Percentiles rank a stretch among this genome's conserved stretches.
These are phyloP conservation scores for Cladophialophora exuberans DNA, from an alignment of 2,329 filamentous ascomycete species.

Conservation along the genomic window DNA sequence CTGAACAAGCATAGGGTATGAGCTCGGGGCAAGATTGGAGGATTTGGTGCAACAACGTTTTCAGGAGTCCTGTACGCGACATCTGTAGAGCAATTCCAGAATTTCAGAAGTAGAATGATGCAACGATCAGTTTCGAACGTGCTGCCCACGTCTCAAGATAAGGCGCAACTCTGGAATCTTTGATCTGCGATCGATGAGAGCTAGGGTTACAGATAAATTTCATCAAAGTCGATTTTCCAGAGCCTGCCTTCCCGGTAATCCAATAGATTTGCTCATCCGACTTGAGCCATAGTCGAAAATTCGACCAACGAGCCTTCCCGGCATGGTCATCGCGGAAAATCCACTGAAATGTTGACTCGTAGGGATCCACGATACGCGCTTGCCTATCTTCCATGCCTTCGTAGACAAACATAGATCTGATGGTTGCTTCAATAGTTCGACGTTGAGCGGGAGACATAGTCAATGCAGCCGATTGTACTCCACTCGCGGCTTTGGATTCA, in stretches of 20 bases:
- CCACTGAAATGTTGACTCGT: neutral
- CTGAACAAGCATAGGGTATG: neutral
- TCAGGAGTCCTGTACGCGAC: neutral
- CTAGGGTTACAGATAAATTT: no score
- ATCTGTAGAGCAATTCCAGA: neutral
- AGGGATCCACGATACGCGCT: no score
- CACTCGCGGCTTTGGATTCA: no score
- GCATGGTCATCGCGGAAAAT: neutral
- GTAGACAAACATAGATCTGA: no score
- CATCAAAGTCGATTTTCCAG: neutral
- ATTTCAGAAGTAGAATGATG: neutral
- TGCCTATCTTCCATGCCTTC: no score
- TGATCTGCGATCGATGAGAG: no score
- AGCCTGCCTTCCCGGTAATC: neutral
- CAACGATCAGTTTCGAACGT: neutral
- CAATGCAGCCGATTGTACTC: no score
- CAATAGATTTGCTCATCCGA: neutral
- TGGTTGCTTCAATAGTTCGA: no score
- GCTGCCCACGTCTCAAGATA: neutral
- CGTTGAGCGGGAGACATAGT: no score
- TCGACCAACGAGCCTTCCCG: neutral
- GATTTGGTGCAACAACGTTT: neutral
- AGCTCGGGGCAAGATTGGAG: neutral
- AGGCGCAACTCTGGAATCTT: neutral
- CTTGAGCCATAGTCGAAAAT: neutral